Evolutionary conservation across 176 grass and related monocot genomes (phyloP).

Genomic region (Pontederia crassipes): DNA sequence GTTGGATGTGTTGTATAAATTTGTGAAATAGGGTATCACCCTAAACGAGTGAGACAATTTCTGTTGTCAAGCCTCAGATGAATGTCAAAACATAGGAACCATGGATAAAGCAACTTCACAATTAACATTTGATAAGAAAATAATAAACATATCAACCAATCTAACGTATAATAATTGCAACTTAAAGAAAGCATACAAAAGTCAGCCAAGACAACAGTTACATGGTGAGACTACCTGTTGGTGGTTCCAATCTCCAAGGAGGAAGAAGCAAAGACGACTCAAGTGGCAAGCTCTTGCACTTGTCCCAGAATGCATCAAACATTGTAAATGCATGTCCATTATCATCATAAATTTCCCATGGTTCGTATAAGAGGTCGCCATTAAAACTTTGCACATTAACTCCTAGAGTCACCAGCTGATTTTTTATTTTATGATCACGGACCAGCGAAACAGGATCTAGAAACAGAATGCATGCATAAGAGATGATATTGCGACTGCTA

Average conservation of each 20-base stretch:
- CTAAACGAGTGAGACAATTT: too few relatives aligned
- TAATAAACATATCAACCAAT: too few relatives aligned
- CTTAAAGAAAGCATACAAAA: too few relatives aligned
- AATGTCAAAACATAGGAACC: too few relatives aligned
- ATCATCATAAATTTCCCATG: slow-evolving; percentile 73
- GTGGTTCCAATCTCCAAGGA: slow-evolving; percentile 46
- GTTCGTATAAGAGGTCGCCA: slow-evolving; percentile 81
- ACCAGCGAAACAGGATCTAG: slow-evolving; percentile 78
- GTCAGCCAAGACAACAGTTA: too few relatives aligned
- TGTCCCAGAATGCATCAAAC: slow-evolving; percentile 67
- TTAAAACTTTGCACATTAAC: slow-evolving; percentile 61
- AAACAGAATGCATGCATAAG: background rate
- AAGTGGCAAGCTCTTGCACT: slow-evolving; percentile 46
- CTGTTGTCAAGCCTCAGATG: too few relatives aligned
- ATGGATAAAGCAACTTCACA: too few relatives aligned
- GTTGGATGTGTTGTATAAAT: too few relatives aligned
- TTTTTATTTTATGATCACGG: slow-evolving; percentile 80
- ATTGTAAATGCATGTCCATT: slow-evolving; percentile 60
- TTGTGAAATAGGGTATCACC: too few relatives aligned
- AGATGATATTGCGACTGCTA: too few relatives aligned
- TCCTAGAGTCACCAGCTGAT: slow-evolving; percentile 43
- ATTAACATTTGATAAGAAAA: too few relatives aligned
- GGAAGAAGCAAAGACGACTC: slow-evolving; percentile 38
- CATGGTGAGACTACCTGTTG: slow-evolving; percentile 32
- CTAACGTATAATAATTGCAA: too few relatives aligned